Base-by-base conservation (phyloP, 306 rosid genomes). In the Quercus engelmannii region DNA sequence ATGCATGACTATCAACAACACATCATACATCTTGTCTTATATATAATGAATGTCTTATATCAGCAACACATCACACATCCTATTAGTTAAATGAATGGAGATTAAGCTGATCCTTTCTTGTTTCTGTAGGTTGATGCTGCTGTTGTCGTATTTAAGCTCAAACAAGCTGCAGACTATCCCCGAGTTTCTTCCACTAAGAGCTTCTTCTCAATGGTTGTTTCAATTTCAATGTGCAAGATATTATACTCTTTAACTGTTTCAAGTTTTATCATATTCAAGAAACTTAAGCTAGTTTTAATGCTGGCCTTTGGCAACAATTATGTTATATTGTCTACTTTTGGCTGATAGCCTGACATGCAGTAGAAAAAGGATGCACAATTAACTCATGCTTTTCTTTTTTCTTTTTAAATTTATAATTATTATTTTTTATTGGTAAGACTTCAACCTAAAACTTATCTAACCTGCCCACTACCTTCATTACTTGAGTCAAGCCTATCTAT, bases 71-170 rank as follows among this genome's bases (percentile, higher is more conserved):
- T 64, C n/a, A 35, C 31, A 30, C 70, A 15, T 15, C 70, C 8
- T 41, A 13, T 86, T 62, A 49, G 71, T 70, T 38, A 20, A 55
- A 65, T 65, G 78, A 15, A 61, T 25, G n/a, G 54, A 74, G 74
- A 25, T 67, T 52, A 76, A 59, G 35, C 74, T 75, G 69, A 72
- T 87, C 64, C 9, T 19, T 52, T 81, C 74, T 83, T 35, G 83
- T 54, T 78, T 77, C 78, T 79, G 70, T 64, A 94, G 99, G 95
- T 94, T 80, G 99, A 94, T 61, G 97, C 99, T 33, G 99, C 99
- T 26, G 83, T 94, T 75, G 99, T 90, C 35, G 86, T 90, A 74
- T 94, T 94, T 82, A 91, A 85, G 87, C 89, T 91, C 83, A 92
- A 92, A 90, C 87, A 65, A 89, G 82, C 91, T 28, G 63, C 85